Conservation (phyloP, 371 early-diverging fungal species). For the Globomyces sp. region DNA sequence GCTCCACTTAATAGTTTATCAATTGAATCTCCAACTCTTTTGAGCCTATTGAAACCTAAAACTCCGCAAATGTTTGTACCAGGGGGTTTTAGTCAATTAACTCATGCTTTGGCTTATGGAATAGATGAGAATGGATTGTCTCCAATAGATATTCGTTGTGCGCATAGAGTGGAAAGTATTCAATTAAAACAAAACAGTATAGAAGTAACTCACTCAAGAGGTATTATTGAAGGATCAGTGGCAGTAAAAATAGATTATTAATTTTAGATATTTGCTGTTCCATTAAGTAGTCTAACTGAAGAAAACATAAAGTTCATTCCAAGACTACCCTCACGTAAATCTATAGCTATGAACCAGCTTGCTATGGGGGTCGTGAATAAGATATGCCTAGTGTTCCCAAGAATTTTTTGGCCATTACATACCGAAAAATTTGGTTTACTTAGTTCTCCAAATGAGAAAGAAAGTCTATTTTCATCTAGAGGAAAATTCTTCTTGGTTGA, state of each 20-base stretch:
- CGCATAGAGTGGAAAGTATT: neutral
- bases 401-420: conserved; percentile 17
- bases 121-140: neutral
- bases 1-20: too few species aligned
- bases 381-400: conserved; percentile 10
- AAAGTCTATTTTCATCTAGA: neutral
- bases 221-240: neutral
- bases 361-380: conserved; percentile 10
- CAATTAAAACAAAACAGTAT: neutral
- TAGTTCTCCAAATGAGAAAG: neutral
- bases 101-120: neutral
- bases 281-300: neutral
- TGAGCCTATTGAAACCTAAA: too few species aligned
- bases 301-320: conserved; percentile 10
- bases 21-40: too few species aligned
- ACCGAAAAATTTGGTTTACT: conserved; percentile 10
- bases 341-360: neutral
- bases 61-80: neutral
- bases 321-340: conserved; percentile 13
- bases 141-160: neutral
- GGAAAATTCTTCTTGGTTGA: neutral
- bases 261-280: neutral
- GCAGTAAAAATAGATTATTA: neutral
- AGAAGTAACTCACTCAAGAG: neutral
- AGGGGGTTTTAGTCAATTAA: conserved; percentile 10